Conservation (phyloP, 73 alveolate species). For the Paramecium sexaurelia region DNA sequence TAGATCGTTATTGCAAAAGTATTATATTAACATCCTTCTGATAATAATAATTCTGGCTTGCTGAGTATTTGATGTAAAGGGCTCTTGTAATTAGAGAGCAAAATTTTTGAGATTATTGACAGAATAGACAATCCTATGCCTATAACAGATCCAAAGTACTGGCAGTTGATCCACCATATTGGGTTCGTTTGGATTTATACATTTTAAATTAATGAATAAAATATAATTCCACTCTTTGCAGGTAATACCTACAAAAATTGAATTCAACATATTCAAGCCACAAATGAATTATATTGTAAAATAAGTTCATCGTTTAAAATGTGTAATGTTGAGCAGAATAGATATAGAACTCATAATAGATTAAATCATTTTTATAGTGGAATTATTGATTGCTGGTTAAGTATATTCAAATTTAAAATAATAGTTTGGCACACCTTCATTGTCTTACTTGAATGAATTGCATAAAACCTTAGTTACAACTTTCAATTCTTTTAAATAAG, state of each 20-base stretch:
- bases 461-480: neutral
- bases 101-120: conserved; percentile 15
- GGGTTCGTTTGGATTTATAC: conserved; percentile 32
- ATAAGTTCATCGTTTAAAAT: conserved; percentile 43
- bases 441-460: neutral
- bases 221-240: conserved; percentile 40
- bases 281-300: conserved; percentile 18
- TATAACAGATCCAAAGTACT: neutral
- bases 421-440: neutral
- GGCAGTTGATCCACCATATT: conserved; percentile 53
- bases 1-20: conserved; percentile 36
- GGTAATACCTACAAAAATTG: neutral
- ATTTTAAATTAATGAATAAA: neutral
- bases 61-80: conserved; percentile 62
- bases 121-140: conserved; percentile 9
- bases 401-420: neutral
- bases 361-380: neutral
- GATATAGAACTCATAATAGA: conserved; percentile 25
- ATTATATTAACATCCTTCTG: conserved; percentile 59
- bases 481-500: neutral
- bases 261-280: neutral
- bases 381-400: conserved; percentile 46
- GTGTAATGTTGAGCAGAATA: neutral
- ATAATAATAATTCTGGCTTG: conserved; percentile 63
- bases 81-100: conserved; percentile 40